Percentiles rank a stretch among this genome's conserved stretches.
phyloP scores from a whole-genome alignment of 78 protist species.

The Diacronema lutheri region DNA sequence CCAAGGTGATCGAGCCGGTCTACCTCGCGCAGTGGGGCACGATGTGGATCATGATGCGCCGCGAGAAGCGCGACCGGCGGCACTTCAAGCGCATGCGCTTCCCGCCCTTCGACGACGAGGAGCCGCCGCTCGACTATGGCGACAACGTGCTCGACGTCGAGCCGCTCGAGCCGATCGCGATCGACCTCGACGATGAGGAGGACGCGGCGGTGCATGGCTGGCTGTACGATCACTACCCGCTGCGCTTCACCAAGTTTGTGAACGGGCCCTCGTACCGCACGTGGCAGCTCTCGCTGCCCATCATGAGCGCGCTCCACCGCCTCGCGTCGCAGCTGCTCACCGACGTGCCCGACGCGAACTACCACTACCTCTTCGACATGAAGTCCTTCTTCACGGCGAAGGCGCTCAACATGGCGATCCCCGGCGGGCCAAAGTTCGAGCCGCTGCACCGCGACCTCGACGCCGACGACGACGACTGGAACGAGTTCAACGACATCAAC shows the following conservation, averaged over 20 bases:
- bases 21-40: slow-evolving; percentile 99
- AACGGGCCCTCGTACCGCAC: slow-evolving; percentile 85
- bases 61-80: slow-evolving; percentile 96
- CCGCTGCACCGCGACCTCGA: slow-evolving; percentile 93
- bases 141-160: slow-evolving; percentile 95
- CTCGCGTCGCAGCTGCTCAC: slow-evolving; percentile 88
- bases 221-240: slow-evolving; percentile 96
- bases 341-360: slow-evolving; percentile 91
- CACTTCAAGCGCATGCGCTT: slow-evolving; percentile 97
- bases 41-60: slow-evolving; percentile 99
- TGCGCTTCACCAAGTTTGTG: slow-evolving; percentile 63
- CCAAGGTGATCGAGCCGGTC: slow-evolving; percentile 97
- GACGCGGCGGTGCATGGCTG: slow-evolving; percentile 91
- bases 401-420: slow-evolving; percentile 95
- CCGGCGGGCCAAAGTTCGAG: slow-evolving; percentile 99
- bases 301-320: slow-evolving; percentile 86
- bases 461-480: slow-evolving; percentile 93
- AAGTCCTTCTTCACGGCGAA: slow-evolving; percentile 96
- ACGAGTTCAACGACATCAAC: slow-evolving; percentile 98
- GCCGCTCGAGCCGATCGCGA: slow-evolving; percentile 89
- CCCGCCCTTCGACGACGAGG: slow-evolving; percentile 89
- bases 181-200: slow-evolving; percentile 95
- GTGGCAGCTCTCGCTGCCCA: slow-evolving; percentile 90
- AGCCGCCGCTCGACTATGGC: slow-evolving; percentile 98
- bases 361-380: slow-evolving; percentile 93